Evolutionary conservation across 176 grass and related monocot genomes (phyloP).

Genomic region (Triticum urartu): DNA sequence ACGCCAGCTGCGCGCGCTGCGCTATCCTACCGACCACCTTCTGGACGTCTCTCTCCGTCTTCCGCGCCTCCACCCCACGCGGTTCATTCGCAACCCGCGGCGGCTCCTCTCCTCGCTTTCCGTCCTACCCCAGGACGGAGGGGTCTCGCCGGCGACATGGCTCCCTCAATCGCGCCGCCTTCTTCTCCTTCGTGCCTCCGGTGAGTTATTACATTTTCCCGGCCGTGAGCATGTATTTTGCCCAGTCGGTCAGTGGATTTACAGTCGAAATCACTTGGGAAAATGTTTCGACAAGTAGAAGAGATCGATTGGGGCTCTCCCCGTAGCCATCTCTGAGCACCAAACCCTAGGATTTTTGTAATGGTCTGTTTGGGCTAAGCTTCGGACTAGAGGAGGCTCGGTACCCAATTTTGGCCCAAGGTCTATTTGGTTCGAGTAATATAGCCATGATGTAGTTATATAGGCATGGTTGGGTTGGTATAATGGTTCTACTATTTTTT

Average conservation of each 20-base stretch:
- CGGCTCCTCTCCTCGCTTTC: not conserved
- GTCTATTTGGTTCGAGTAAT: not conserved
- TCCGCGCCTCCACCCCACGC: not conserved
- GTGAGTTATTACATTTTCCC: not conserved
- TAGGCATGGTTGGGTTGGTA: not conserved
- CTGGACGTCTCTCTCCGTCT: not conserved
- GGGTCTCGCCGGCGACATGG: conserved; percentile 15
- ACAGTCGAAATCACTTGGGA: not conserved
- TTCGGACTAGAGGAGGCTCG: not conserved
- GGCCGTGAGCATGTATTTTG: not conserved
- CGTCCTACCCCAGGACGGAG: not conserved
- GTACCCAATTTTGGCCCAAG: not conserved
- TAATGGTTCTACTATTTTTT: not conserved
- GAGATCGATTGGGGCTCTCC: not conserved
- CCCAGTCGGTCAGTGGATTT: not conserved
- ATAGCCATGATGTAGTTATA: not conserved
- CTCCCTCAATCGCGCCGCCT: not conserved
- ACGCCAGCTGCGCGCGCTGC: not conserved
- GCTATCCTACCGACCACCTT: not conserved
- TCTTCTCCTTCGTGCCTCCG: conserved; percentile 20
- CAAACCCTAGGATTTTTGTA: not conserved
- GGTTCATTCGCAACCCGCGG: not conserved
- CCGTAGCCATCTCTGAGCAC: not conserved
- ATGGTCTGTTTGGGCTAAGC: not conserved
- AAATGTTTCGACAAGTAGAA: not conserved